These are phyloP conservation scores for Phytophthora chlamydospora DNA, from an alignment of 352 stramenopile species.

Conservation along the genomic window DNA sequence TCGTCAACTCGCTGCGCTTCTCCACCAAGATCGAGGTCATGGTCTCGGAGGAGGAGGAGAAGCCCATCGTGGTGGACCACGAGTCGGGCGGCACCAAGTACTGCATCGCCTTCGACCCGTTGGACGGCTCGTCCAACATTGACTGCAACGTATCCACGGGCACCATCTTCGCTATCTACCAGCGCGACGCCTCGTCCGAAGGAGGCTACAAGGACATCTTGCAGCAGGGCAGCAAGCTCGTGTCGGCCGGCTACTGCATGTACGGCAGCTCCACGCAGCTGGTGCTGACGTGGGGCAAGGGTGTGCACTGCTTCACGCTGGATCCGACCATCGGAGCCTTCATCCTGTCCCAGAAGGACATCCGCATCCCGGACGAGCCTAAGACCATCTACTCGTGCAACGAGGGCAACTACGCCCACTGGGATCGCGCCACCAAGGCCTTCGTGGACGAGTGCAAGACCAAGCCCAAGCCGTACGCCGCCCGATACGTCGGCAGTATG, in stretches of 20 bases:
- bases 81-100: slow-evolving; percentile 79
- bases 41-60: slow-evolving; percentile 98
- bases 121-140: slow-evolving; percentile 99
- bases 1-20: slow-evolving; percentile 97
- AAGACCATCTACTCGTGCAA: slow-evolving; percentile 98
- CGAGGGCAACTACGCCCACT: slow-evolving; percentile 96
- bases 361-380: slow-evolving; percentile 93
- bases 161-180: slow-evolving; percentile 99
- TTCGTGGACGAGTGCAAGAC: slow-evolving; percentile 91
- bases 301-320: slow-evolving; percentile 97
- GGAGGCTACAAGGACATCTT: slow-evolving; percentile 93
- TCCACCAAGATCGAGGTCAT: slow-evolving; percentile 97
- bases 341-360: slow-evolving; percentile 95
- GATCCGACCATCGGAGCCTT: slow-evolving; percentile 99
- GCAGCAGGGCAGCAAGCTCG: slow-evolving; percentile 92
- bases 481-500: slow-evolving; percentile 98
- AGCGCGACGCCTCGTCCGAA: slow-evolving; percentile 65
- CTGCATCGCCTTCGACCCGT: slow-evolving; percentile 98
- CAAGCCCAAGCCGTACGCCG: slow-evolving; percentile 67
- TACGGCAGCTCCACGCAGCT: slow-evolving; percentile 98
- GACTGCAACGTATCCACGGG: slow-evolving; percentile 99
- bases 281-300: slow-evolving; percentile 95
- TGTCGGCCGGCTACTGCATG: slow-evolving; percentile 98
- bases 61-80: slow-evolving; percentile 95
- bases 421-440: slow-evolving; percentile 93